Evolutionary conservation across 2,329 filamentous ascomycete genomes (phyloP).

Genomic region (Trichoderma atrobrunneum): DNA sequence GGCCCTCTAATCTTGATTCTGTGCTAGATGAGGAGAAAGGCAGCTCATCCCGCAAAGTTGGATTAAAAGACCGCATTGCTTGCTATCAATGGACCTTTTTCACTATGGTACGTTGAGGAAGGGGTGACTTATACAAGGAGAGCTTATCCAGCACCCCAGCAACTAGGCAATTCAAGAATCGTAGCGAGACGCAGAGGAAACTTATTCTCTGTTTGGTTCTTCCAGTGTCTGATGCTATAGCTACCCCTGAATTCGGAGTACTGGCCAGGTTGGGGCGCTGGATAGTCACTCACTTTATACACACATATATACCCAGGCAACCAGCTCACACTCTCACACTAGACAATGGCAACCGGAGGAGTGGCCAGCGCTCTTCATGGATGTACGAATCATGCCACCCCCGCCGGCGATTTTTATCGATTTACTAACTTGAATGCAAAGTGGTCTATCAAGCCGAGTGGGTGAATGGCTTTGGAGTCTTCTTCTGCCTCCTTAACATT

Average conservation of each 20-base stretch:
- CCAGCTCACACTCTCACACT: background rate
- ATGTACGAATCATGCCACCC: background rate
- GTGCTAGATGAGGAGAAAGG: background rate
- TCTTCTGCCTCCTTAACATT: slow-evolving; percentile 63
- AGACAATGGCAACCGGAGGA: slow-evolving; percentile 53
- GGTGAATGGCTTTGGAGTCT: slow-evolving; percentile 55
- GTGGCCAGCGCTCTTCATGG: slow-evolving; percentile 51
- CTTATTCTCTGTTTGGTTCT: too few species aligned
- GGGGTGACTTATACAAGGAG: background rate
- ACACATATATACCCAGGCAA: background rate
- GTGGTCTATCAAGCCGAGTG: slow-evolving; percentile 42
- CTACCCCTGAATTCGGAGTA: too few species aligned
- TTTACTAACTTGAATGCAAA: background rate
- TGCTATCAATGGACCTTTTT: slow-evolving; percentile 74
- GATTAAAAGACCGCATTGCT: slow-evolving; percentile 49
- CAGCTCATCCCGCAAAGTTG: slow-evolving; percentile 33
- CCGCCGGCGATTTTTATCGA: background rate
- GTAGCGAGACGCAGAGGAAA: too few species aligned
- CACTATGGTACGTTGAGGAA: slow-evolving; percentile 43
- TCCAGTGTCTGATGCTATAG: too few species aligned
- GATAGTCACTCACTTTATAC: background rate
- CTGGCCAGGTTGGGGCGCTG: too few species aligned
- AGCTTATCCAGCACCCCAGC: background rate
- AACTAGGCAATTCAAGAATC: too few species aligned
- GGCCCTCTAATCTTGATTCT: background rate